Evolutionary conservation across 371 early-diverging fungal species (phyloP).

Genomic region (Blakeslea trispora): DNA sequence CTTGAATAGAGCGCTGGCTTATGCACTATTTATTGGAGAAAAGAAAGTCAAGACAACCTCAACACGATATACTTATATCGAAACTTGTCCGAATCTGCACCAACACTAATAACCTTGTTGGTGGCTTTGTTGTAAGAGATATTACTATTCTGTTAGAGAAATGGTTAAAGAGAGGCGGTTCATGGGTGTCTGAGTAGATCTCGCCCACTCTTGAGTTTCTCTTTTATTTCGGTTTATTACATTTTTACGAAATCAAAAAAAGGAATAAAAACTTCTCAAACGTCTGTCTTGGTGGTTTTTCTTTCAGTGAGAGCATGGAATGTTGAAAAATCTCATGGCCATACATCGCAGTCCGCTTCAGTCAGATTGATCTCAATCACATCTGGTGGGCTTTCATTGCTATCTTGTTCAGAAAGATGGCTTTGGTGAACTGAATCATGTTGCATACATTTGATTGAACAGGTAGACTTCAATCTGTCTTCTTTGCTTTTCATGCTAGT

Average conservation of each 20-base stretch:
- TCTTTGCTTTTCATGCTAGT: conserved; percentile 16
- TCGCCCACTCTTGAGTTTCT: conserved; percentile 3
- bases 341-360: conserved; percentile 30
- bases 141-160: conserved; percentile 48
- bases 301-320: too few relatives aligned
- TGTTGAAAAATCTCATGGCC: conserved; percentile 19
- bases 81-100: conserved; percentile 42
- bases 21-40: conserved; percentile 33
- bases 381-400: conserved; percentile 4
- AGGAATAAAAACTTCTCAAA: too few relatives aligned
- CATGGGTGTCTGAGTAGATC: conserved; percentile 51
- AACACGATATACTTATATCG: conserved; percentile 32
- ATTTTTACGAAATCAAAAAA: conserved; percentile 1
- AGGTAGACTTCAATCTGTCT: conserved; percentile 5
- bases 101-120: conserved; percentile 36
- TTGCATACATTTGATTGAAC: not conserved
- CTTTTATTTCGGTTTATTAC: conserved; percentile 9
- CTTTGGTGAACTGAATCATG: not conserved
- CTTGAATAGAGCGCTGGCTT: conserved; percentile 38
- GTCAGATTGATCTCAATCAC: conserved; percentile 29
- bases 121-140: conserved; percentile 51
- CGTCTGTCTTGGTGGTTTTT: too few relatives aligned
- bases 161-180: conserved; percentile 54
- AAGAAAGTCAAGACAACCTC: conserved; percentile 24
- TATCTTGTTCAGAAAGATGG: not conserved